These are phyloP conservation scores for Mrakiaceae sp. DNA, from an alignment of 1,284 basidiomycete genomes.

Conservation along the genomic window DNA sequence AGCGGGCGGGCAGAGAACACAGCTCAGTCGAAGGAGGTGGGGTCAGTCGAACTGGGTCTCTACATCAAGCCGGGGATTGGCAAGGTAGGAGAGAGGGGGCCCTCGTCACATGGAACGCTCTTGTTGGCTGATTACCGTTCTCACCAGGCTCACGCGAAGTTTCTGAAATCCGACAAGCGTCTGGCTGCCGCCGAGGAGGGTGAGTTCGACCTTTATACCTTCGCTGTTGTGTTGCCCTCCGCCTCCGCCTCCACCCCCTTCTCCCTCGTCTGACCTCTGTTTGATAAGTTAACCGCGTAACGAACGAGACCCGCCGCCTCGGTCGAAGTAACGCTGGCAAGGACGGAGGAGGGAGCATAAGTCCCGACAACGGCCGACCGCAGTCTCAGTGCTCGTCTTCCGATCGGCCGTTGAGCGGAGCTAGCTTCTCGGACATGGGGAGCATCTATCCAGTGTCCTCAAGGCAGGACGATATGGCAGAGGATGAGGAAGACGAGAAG, in stretches of 20 bases:
- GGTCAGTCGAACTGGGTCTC: not conserved
- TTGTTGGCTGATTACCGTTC: not conserved
- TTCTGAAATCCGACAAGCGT: not conserved
- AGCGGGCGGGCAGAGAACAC: not conserved
- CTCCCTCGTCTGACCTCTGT: not conserved
- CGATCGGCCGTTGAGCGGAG: too few species aligned
- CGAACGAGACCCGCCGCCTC: not conserved
- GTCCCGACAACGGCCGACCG: not conserved
- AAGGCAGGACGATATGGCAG: not conserved
- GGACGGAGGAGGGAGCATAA: not conserved
- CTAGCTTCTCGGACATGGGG: too few species aligned
- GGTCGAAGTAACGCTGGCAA: not conserved
- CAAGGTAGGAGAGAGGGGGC: not conserved
- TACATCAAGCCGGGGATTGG: slow-evolving; percentile 2
- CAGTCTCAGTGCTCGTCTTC: too few species aligned
- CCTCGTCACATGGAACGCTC: too few species aligned
- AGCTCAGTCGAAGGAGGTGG: slow-evolving; percentile 3
- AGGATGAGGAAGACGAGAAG: not conserved
- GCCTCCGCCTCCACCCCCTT: not conserved
- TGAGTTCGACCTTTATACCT: not conserved
- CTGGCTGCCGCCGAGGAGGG: not conserved
- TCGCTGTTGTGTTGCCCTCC: not conserved
- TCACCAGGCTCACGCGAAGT: not conserved
- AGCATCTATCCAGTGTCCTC: too few species aligned
- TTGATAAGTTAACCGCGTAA: not conserved